Percentiles rank a stretch among this genome's conserved stretches.
These are phyloP conservation scores for Selaginella tamariscina DNA, from an alignment of 75 land plant species.

Conservation along the genomic window DNA sequence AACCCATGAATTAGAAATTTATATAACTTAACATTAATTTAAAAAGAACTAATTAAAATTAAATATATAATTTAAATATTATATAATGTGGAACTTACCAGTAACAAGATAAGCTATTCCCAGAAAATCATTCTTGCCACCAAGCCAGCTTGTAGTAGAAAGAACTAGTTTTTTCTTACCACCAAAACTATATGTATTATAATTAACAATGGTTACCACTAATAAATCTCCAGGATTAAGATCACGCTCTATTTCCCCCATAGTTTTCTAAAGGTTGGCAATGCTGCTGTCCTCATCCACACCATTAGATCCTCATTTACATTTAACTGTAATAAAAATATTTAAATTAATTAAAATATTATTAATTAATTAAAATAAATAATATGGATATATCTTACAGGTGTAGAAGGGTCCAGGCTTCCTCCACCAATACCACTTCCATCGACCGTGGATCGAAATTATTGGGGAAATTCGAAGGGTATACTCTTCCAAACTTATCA, in stretches of 20 bases:
- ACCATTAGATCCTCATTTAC: slow-evolving; percentile 52
- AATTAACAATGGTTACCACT: slow-evolving; percentile 36
- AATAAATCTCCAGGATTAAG: slow-evolving; percentile 30
- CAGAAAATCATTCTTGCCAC: slow-evolving; percentile 46
- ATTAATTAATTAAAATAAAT: neutral
- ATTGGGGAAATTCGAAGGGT: slow-evolving; percentile 58
- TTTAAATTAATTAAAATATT: neutral
- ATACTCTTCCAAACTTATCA: slow-evolving; percentile 57
- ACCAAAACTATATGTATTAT: slow-evolving; percentile 65
- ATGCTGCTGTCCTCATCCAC: slow-evolving; percentile 84
- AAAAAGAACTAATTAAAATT: too few species aligned
- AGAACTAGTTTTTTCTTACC: slow-evolving; percentile 68
- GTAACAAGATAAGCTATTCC: slow-evolving; percentile 58
- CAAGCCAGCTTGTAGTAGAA: slow-evolving; percentile 73
- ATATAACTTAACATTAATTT: too few species aligned
- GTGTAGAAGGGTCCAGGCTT: slow-evolving; percentile 24
- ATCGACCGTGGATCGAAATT: slow-evolving; percentile 17
- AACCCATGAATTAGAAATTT: too few species aligned
- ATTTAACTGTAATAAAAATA: slow-evolving; percentile 33
- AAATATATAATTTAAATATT: too few species aligned
- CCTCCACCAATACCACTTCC: slow-evolving; percentile 53
- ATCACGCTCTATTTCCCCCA: slow-evolving; percentile 61
- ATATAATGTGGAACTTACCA: slow-evolving; percentile 45
- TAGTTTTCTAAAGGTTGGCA: slow-evolving; percentile 67
- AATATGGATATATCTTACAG: slow-evolving; percentile 34